A percentile compares a stretch with the other conserved stretches of the same genome.
phyloP scores from a whole-genome alignment of 1,284 basidiomycete species.

The Apiotrichum porosum region DNA sequence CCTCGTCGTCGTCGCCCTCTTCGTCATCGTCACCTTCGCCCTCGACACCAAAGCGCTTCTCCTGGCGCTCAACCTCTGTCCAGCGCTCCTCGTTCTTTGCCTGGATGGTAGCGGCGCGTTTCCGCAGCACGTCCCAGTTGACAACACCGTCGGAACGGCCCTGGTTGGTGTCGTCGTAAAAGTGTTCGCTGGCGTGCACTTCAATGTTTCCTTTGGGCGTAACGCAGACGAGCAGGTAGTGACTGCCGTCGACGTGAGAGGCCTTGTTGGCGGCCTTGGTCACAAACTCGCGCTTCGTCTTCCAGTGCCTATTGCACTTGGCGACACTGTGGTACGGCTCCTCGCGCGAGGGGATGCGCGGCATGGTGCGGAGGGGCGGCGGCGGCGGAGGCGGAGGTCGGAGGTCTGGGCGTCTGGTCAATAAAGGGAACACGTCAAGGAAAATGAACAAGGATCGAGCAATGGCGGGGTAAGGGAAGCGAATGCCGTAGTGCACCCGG shows the following conservation, averaged over 20 bases:
- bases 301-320: slow-evolving; percentile 54
- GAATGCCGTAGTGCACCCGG: too few species aligned
- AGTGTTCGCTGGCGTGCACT: slow-evolving; percentile 51
- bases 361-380: slow-evolving; percentile 38
- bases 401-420: background rate
- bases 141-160: slow-evolving; percentile 27
- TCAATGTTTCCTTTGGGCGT: slow-evolving; percentile 54
- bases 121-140: slow-evolving; percentile 25
- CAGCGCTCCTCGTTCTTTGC: slow-evolving; percentile 16
- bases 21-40: slow-evolving; percentile 29
- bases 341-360: slow-evolving; percentile 53
- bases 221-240: slow-evolving; percentile 55
- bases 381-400: background rate
- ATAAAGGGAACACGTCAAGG: background rate
- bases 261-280: slow-evolving; percentile 52
- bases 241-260: slow-evolving; percentile 53
- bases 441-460: too few species aligned
- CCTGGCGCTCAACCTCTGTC: slow-evolving; percentile 37
- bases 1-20: slow-evolving; percentile 25
- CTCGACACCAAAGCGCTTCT: slow-evolving; percentile 31
- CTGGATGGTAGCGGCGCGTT: slow-evolving; percentile 14
- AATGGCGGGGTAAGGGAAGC: too few species aligned
- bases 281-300: slow-evolving; percentile 54
- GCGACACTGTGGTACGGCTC: slow-evolving; percentile 54
- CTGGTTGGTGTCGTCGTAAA: slow-evolving; percentile 33